Evolutionary conservation across 2,329 filamentous ascomycete genomes (phyloP).

Genomic region (Aureobasidium sp.): DNA sequence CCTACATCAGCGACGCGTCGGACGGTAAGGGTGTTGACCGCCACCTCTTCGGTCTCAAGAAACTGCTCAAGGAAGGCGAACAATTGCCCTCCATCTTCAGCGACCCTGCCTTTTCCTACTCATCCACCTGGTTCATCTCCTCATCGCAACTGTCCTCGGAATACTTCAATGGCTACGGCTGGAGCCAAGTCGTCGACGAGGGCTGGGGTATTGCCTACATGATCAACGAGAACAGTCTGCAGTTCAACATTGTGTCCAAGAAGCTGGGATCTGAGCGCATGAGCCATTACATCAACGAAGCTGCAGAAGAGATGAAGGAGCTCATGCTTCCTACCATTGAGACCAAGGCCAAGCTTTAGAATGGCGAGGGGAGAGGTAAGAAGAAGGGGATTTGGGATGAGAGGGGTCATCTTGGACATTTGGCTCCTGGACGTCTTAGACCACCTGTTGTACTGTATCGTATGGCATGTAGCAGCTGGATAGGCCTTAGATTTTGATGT

Average conservation of each 20-base stretch:
- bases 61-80: conserved; percentile 72
- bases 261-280: conserved; percentile 81
- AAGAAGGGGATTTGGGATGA: background rate
- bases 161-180: conserved; percentile 98
- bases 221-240: conserved; percentile 98
- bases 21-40: conserved; percentile 92
- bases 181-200: conserved; percentile 93
- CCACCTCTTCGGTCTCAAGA: conserved; percentile 96
- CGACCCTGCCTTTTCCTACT: conserved; percentile 81
- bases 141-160: conserved; percentile 87
- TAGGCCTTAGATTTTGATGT: background rate
- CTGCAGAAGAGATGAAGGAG: conserved; percentile 81
- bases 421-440: conserved; percentile 8
- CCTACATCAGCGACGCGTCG: conserved; percentile 82
- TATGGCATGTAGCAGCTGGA: background rate
- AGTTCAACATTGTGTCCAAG: conserved; percentile 98
- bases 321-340: conserved; percentile 74
- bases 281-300: conserved; percentile 94
- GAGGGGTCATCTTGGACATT: background rate
- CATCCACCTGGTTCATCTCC: conserved; percentile 79
- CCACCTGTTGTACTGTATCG: background rate
- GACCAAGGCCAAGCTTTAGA: conserved; percentile 77
- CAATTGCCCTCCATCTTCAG: conserved; percentile 74
- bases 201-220: conserved; percentile 98
- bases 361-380: background rate